phyloP scores from a whole-genome alignment of 768 basidiomycete species.

The Panaeolus papilionaceus region DNA sequence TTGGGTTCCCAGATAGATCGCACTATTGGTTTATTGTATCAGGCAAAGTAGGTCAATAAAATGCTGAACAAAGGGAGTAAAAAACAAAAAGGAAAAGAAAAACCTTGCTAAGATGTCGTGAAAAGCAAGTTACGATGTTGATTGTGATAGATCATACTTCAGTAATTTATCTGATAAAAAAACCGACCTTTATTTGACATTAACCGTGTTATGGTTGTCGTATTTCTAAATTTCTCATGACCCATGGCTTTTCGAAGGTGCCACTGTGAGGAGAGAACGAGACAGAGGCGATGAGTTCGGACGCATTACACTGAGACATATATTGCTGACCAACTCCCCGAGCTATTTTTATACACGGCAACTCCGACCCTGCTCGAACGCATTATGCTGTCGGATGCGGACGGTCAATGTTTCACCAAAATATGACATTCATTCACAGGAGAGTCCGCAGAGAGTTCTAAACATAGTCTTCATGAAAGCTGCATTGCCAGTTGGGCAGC shows the following conservation, averaged over 20 bases:
- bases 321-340: background rate
- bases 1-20: background rate
- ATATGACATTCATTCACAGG: background rate
- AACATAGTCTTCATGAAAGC: background rate
- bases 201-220: background rate
- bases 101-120: background rate
- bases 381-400: background rate
- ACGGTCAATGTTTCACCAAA: background rate
- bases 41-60: background rate
- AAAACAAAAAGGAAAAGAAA: background rate
- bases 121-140: background rate
- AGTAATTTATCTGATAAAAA: background rate
- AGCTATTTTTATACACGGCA: constrained; percentile 14
- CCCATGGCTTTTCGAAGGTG: constrained; percentile 1
- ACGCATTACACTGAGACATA: background rate
- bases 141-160: background rate
- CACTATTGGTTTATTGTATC: background rate
- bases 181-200: background rate
- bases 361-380: constrained; percentile 5
- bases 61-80: background rate
- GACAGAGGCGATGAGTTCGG: background rate
- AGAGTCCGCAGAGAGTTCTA: background rate
- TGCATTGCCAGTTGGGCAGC: background rate
- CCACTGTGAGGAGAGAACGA: background rate
- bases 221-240: background rate